phyloP scores from a whole-genome alignment of 2,329 filamentous ascomycete species.

The Pestalotiopsis sp. region DNA sequence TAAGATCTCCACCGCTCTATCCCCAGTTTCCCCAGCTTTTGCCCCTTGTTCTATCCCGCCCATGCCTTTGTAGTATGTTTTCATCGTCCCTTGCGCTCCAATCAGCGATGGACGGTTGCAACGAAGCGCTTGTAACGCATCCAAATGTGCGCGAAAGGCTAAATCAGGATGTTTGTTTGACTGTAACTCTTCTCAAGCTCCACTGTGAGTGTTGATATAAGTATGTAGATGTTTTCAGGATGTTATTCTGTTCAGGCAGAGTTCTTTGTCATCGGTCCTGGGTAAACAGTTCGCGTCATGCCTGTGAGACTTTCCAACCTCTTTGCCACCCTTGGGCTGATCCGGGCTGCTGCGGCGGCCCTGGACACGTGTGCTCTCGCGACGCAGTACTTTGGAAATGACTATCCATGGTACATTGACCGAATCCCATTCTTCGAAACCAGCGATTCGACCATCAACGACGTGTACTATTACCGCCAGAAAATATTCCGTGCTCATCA shows the following conservation, averaged over 20 bases:
- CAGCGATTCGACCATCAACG: constrained; percentile 35
- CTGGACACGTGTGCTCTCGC: background rate
- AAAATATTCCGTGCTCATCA: constrained; percentile 43
- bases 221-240: background rate
- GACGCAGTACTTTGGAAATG: constrained; percentile 36
- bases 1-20: background rate
- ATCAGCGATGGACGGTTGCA: background rate
- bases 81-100: background rate
- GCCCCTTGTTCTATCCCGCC: background rate
- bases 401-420: constrained; percentile 37
- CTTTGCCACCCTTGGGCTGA: background rate
- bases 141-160: background rate
- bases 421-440: constrained; percentile 40
- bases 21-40: background rate
- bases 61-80: background rate
- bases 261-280: background rate
- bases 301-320: background rate
- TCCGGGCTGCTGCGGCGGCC: background rate
- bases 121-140: background rate
- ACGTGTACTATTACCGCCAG: constrained; percentile 48
- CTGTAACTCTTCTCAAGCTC: background rate
- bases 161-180: background rate
- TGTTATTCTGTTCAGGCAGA: background rate
- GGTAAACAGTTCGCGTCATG: background rate
- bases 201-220: background rate